phyloP scores from a whole-genome alignment of 2,329 filamentous ascomycete species.

The Lasiodiplodia sp. region DNA sequence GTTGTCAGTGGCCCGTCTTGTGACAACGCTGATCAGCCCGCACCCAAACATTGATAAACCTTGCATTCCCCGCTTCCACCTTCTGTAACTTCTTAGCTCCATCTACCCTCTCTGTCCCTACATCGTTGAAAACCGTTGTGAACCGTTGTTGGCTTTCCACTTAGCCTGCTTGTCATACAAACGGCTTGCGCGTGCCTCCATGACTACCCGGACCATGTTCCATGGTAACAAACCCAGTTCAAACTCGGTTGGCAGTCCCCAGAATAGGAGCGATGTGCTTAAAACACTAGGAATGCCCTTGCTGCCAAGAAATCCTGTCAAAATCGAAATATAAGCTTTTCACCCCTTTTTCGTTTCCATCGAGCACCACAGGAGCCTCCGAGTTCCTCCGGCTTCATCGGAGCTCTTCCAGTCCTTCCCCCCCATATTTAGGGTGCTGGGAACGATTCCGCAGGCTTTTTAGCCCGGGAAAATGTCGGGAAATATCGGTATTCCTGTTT shows the following conservation, averaged over 20 bases:
- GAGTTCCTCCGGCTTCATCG: background rate
- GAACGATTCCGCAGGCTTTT: background rate
- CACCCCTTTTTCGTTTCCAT: background rate
- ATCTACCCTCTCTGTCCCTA: background rate
- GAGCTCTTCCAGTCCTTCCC: no score
- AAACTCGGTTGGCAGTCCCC: background rate
- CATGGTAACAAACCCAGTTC: background rate
- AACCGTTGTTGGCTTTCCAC: background rate
- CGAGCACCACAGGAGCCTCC: background rate
- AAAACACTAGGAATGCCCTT: background rate
- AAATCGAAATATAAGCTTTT: background rate
- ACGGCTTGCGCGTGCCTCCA: background rate
- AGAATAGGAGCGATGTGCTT: background rate
- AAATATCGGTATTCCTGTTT: background rate
- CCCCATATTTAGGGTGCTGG: background rate
- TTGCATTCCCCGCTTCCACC: background rate
- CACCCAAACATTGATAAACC: conserved; percentile 8
- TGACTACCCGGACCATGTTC: background rate
- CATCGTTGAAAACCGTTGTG: background rate
- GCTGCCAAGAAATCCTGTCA: background rate
- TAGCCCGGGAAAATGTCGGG: background rate
- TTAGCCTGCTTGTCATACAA: background rate
- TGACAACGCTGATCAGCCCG: conserved; percentile 1
- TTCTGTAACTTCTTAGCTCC: no score
- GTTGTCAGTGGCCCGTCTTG: conserved; percentile 2